These are phyloP conservation scores for Chaetomiaceae sp. DNA, from an alignment of 2,329 filamentous ascomycete species.

Conservation along the genomic window DNA sequence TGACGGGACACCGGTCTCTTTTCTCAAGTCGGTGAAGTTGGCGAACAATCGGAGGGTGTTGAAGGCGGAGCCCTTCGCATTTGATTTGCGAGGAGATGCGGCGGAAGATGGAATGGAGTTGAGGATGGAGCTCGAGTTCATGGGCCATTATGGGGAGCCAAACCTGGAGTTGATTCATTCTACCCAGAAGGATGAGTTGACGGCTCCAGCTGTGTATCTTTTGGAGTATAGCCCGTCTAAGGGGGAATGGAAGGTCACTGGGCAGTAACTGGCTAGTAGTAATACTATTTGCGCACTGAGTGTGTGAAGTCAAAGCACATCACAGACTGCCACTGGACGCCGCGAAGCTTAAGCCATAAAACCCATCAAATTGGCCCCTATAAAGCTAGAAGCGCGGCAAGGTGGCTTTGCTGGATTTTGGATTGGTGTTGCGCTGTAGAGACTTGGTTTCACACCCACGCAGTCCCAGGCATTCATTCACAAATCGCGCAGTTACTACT, in stretches of 20 bases:
- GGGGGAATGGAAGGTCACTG: conserved; percentile 27
- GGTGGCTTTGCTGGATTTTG: too few species aligned
- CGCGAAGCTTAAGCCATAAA: too few species aligned
- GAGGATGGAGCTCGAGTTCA: conserved; percentile 40
- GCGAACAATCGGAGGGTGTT: conserved; percentile 34
- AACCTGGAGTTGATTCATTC: conserved; percentile 23
- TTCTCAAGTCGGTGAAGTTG: conserved; percentile 39
- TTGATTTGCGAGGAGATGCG: conserved; percentile 33
- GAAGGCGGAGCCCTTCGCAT: conserved; percentile 36
- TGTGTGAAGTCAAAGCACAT: too few species aligned
- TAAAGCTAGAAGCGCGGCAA: too few species aligned
- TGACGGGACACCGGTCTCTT: conserved; percentile 40
- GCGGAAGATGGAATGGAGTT: conserved; percentile 21
- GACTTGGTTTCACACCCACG: too few species aligned
- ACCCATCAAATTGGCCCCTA: too few species aligned
- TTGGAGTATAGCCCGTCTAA: conserved; percentile 31
- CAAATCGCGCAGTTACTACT: too few species aligned
- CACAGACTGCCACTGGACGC: too few species aligned
- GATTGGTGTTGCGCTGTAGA: too few species aligned
- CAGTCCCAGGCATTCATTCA: too few species aligned
- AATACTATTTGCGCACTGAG: too few species aligned
- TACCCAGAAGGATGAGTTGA: conserved; percentile 6
- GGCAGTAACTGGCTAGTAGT: too few species aligned
- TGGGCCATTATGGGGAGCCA: conserved; percentile 37
- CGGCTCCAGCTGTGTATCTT: conserved; percentile 8